Evolutionary conservation across 2,329 filamentous ascomycete genomes (phyloP).

Genomic region (Raffaelea arxii): DNA sequence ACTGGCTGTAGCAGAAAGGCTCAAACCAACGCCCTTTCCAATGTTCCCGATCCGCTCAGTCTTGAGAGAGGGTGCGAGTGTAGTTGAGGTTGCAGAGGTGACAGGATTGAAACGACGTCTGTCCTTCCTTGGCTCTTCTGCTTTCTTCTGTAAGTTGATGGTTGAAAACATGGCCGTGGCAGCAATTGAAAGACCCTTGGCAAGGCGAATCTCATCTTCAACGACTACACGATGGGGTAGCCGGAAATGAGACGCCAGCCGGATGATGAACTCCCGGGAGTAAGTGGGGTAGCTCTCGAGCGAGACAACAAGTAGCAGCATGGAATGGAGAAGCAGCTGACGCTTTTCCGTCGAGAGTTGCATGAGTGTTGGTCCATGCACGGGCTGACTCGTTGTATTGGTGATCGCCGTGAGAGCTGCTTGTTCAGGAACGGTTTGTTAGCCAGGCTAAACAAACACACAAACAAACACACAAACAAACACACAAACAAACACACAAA

Average conservation of each 20-base stretch:
- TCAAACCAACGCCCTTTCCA: conserved; percentile 67
- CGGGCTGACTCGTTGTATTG: not conserved
- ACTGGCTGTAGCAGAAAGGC: conserved; percentile 62
- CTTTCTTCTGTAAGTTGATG: conserved; percentile 50
- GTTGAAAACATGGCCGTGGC: conserved; percentile 58
- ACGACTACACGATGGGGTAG: conserved; percentile 55
- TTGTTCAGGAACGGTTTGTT: not conserved
- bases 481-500: too few species aligned
- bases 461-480: too few species aligned
- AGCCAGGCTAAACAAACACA: too few species aligned
- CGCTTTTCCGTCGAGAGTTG: conserved; percentile 50
- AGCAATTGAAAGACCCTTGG: conserved; percentile 62
- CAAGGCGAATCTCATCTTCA: conserved; percentile 66
- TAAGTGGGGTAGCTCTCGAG: conserved; percentile 69
- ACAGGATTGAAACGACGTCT: conserved; percentile 54
- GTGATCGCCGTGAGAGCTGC: not conserved
- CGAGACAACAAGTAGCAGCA: conserved; percentile 64
- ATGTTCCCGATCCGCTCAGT: conserved; percentile 71
- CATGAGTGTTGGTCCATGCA: too few species aligned
- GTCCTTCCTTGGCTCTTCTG: conserved; percentile 53
- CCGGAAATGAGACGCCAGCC: conserved; percentile 61
- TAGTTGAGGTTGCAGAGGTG: conserved; percentile 60
- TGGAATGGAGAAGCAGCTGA: conserved; percentile 58
- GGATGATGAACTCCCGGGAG: conserved; percentile 60
- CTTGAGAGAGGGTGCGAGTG: conserved; percentile 64